Base-by-base conservation (phyloP, 129 eudicot species). In the Dittrichia graveolens region DNA sequence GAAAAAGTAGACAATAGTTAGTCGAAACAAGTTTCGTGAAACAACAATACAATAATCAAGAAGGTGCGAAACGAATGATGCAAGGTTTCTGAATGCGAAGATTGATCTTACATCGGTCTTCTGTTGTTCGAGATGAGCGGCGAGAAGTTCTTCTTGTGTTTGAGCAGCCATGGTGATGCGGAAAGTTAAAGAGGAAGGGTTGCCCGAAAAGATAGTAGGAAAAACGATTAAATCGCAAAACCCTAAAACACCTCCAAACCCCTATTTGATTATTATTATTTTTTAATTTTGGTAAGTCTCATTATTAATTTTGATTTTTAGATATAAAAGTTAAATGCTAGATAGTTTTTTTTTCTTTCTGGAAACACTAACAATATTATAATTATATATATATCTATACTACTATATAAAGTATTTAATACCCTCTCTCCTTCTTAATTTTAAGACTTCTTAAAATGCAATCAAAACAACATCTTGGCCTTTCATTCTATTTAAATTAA, bases 101-200 rank as follows among this genome's bases (percentile, higher is more conserved):
- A 60, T 2, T 39, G 63, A 57, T 47, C 10, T 72, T 91, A 91
- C 97, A 62, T 84, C 68, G 53, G 86, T 80, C 83, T 88, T 88
- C 38, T 91, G 97, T 57, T 91, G 92, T 50, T 91, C 91, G 40
- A 91, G 96, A 69, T 84, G 96, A 14, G 85, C 79, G 45, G 92
- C 97, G 61, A 91, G 82, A 60, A 88, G 80, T 63, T 91, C 96
- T 82, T 91, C 96, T 72, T 78, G 96, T 0, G 96, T 80, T 69
- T 82, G 97, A 63, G 96, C 83, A 74, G 97, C 82, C 95, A 88
- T 90, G 82, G 63, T 68, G 71, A 39, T 7, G 59, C 15, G 4
- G 47, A 5, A 37, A 42, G 57, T 3, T n/a, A 66, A 66, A 12
- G 62, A n/a, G 46, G 7, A 24, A 48, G 57, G 24, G 61, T 73